Evolutionary conservation across 1,284 basidiomycete species (phyloP).

Genomic region (Cryptococcus sp.): DNA sequence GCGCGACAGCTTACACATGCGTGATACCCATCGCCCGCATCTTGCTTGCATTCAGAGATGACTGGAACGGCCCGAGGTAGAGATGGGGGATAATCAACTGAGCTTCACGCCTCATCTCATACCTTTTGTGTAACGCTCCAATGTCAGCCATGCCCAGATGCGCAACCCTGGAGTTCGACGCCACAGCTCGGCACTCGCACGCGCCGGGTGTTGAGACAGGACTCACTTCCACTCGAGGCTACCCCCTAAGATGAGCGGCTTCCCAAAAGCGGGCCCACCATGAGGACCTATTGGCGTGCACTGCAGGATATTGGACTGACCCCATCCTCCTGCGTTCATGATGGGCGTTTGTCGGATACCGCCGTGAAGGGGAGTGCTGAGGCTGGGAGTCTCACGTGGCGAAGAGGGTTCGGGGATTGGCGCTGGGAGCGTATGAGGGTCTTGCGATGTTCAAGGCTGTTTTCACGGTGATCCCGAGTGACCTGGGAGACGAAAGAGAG

Average conservation of each 20-base stretch:
- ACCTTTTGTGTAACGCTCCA: slow-evolving; percentile 54
- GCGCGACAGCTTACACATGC: slow-evolving; percentile 71
- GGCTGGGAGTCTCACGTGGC: too few species aligned
- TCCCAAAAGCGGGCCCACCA: neutral
- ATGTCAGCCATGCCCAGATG: neutral
- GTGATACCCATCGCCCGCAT: slow-evolving; percentile 68
- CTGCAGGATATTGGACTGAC: too few species aligned
- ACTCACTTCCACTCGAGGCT: slow-evolving; percentile 7
- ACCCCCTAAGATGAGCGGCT: neutral
- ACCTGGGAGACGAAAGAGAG: too few species aligned
- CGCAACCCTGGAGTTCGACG: neutral
- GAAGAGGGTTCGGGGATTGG: too few species aligned
- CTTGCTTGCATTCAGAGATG: slow-evolving; percentile 70
- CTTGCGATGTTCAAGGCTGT: too few species aligned
- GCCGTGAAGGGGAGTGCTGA: too few species aligned
- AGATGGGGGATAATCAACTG: slow-evolving; percentile 85
- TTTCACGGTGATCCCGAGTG: too few species aligned
- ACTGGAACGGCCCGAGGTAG: slow-evolving; percentile 81
- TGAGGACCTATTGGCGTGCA: too few species aligned
- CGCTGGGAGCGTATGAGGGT: too few species aligned
- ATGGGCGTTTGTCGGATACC: too few species aligned
- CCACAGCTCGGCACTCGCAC: neutral
- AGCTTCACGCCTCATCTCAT: slow-evolving; percentile 90
- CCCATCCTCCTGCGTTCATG: too few species aligned
- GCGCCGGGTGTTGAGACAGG: neutral